Evolutionary conservation across 176 grass and related monocot genomes (phyloP).

Genomic region (Urochloa ruziziensis): DNA sequence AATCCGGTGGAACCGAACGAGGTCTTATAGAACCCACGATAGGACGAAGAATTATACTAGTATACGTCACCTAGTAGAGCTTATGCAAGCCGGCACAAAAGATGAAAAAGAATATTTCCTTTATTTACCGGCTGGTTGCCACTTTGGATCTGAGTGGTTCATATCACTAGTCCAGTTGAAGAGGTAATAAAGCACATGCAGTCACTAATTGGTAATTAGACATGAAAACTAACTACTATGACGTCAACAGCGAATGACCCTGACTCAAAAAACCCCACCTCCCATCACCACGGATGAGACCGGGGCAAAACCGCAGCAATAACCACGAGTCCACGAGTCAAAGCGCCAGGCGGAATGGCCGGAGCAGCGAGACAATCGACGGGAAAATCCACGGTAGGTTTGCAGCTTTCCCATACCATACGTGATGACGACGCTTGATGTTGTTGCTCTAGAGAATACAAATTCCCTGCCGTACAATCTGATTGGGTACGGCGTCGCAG

Average conservation of each 20-base stretch:
- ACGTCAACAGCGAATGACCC: no score
- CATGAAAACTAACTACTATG: neutral
- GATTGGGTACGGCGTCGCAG: neutral
- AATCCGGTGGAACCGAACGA: no score
- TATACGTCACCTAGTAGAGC: no score
- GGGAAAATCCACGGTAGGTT: neutral
- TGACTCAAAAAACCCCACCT: neutral
- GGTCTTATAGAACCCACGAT: no score
- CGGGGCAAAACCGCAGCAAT: neutral
- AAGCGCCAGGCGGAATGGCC: conserved; percentile 9
- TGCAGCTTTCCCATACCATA: neutral
- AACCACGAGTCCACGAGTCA: neutral
- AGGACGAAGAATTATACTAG: no score
- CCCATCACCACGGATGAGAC: conserved; percentile 2
- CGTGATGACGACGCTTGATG: neutral
- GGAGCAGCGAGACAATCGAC: neutral
- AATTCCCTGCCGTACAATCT: neutral
- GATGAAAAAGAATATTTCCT: neutral
- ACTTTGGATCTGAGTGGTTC: neutral
- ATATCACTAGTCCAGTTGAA: neutral
- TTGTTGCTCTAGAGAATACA: neutral
- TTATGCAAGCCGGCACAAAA: neutral
- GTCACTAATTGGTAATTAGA: no score
- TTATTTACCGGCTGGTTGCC: neutral
- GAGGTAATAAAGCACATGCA: no score